phyloP scores from a whole-genome alignment of 2,329 filamentous ascomycete species.

The Colletotrichum zoysiae region DNA sequence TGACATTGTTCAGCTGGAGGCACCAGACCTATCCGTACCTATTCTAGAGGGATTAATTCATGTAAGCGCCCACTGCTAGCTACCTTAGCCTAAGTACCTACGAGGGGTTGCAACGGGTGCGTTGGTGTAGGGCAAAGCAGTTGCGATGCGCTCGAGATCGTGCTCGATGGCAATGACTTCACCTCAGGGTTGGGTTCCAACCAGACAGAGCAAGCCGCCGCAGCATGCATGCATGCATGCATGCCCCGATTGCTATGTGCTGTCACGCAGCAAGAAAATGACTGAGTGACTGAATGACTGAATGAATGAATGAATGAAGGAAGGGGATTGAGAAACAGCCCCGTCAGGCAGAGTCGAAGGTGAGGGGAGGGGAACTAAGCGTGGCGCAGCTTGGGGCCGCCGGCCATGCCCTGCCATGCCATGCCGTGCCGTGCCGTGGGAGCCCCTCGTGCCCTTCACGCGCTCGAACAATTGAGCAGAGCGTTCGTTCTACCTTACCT shows the following conservation, averaged over 20 bases:
- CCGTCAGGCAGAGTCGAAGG: slow-evolving; percentile 33
- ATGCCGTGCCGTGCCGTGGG: neutral
- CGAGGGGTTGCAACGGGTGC: neutral
- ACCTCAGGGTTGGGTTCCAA: neutral
- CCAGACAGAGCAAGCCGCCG: neutral
- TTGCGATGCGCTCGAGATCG: neutral
- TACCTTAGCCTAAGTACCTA: too few relatives aligned
- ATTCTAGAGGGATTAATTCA: neutral
- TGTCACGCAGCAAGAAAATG: slow-evolving; percentile 2
- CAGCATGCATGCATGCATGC: too few relatives aligned
- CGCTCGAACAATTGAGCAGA: neutral
- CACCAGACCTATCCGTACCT: neutral
- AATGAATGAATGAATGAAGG: neutral
- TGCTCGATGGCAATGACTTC: slow-evolving; percentile 23
- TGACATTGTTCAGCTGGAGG: slow-evolving; percentile 27
- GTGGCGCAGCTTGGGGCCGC: slow-evolving; percentile 25
- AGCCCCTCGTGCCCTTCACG: slow-evolving; percentile 17
- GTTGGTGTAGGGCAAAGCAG: neutral
- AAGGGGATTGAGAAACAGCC: slow-evolving; percentile 19
- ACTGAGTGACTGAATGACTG: neutral
- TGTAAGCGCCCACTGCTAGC: slow-evolving; percentile 5
- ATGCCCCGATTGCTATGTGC: neutral
- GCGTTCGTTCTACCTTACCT: too few relatives aligned
- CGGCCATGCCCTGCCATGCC: neutral
- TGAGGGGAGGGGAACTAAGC: neutral